These are phyloP conservation scores for Kokia cookei DNA, from an alignment of 441 rosid genomes.

Conservation along the genomic window DNA sequence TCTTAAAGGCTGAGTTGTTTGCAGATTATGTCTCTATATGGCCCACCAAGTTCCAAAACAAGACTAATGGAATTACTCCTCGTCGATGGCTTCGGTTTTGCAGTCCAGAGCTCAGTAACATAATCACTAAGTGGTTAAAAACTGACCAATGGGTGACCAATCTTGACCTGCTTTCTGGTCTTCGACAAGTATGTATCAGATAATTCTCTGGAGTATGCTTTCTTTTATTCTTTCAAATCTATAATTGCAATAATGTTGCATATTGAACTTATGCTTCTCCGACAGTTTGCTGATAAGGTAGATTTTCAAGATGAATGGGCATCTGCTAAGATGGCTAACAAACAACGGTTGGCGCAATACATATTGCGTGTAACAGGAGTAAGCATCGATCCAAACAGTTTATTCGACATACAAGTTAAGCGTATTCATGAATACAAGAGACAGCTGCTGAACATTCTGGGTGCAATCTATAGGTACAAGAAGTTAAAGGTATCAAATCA, in stretches of 20 bases:
- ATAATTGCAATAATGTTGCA: conserved; percentile 6
- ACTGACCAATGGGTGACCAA: conserved; percentile 87
- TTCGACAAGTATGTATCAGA: conserved; percentile 54
- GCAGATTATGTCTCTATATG: conserved; percentile 92
- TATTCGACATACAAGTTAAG: conserved; percentile 97
- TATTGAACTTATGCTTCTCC: conserved; percentile 23
- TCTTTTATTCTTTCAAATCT: neutral
- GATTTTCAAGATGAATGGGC: conserved; percentile 90
- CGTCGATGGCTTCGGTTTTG: conserved; percentile 96
- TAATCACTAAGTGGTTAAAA: conserved; percentile 89
- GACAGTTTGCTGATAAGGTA: conserved; percentile 74
- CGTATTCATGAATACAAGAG: conserved; percentile 99
- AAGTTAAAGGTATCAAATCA: conserved; percentile 68
- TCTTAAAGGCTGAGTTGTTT: conserved; percentile 79
- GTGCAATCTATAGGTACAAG: conserved; percentile 82
- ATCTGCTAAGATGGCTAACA: conserved; percentile 88
- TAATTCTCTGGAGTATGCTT: neutral
- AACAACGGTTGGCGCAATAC: conserved; percentile 76
- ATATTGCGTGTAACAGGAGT: conserved; percentile 73
- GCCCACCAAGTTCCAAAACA: conserved; percentile 94
- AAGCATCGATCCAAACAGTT: conserved; percentile 70
- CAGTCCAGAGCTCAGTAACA: conserved; percentile 90
- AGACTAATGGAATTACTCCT: conserved; percentile 96
- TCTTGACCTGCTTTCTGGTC: conserved; percentile 87
- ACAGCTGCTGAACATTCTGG: conserved; percentile 90